Percentiles rank a stretch among this genome's conserved stretches.
Conservation (phyloP, 73 alveolate species). For the Stentor coeruleus region DNA sequence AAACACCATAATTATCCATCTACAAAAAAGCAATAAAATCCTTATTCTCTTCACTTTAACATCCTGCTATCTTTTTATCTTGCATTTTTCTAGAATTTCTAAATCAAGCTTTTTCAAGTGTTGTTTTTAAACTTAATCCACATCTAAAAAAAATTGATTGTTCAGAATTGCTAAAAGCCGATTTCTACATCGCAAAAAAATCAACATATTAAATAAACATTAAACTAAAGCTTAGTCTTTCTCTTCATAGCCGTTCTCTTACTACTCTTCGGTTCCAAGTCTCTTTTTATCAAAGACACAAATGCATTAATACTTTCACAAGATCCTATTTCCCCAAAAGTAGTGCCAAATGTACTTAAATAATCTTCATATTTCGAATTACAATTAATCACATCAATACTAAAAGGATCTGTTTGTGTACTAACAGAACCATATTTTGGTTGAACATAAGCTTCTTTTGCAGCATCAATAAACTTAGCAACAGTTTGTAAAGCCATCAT, state of each 20-base stretch:
- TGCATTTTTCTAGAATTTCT: no score
- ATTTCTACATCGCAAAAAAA: no score
- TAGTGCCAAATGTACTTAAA: neutral
- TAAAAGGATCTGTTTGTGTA: neutral
- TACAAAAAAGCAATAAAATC: slow-evolving; percentile 38
- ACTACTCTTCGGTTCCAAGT: neutral
- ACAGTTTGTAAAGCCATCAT: neutral
- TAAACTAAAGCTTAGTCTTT: no score
- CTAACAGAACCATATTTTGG: neutral
- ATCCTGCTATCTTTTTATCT: slow-evolving; percentile 18
- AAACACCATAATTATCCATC: slow-evolving; percentile 30
- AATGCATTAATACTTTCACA: neutral
- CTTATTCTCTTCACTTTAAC: slow-evolving; percentile 28
- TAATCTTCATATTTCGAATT: neutral
- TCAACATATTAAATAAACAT: no score
- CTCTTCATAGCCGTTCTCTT: neutral
- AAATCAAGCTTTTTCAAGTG: no score
- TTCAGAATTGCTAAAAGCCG: no score
- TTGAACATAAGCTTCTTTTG: neutral
- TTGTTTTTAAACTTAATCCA: no score
- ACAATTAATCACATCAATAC: neutral
- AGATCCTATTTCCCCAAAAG: neutral
- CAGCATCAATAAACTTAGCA: neutral
- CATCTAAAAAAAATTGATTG: no score
- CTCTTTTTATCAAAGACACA: neutral